A percentile compares a stretch with the other conserved stretches of the same genome.
Conservation (phyloP, 139 green algal species). For the Choricystis sp. region DNA sequence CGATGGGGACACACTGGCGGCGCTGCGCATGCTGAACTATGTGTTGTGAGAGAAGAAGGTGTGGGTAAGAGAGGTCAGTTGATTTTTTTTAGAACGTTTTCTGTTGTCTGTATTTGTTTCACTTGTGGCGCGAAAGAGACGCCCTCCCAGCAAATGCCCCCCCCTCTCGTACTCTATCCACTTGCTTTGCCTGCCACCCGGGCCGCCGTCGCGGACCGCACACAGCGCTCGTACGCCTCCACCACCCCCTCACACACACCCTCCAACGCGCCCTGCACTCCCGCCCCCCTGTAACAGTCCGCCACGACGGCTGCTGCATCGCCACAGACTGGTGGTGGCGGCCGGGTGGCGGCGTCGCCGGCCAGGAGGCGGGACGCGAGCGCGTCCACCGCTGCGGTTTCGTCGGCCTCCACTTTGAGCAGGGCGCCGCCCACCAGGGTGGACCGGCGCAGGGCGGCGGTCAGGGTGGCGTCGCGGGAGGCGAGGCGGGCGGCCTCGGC, state of each 20-base stretch:
- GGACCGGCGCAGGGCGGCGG: background rate
- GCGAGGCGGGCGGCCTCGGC: background rate
- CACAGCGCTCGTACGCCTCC: background rate
- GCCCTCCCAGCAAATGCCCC: no score
- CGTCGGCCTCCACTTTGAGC: background rate
- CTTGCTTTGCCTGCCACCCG: background rate
- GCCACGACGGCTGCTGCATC: background rate
- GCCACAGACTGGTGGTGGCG: background rate
- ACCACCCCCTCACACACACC: background rate
- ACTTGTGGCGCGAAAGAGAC: no score
- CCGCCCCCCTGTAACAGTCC: background rate
- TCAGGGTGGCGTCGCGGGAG: background rate
- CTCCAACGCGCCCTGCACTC: background rate
- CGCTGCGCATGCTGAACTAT: background rate
- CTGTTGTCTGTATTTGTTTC: background rate
- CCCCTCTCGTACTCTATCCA: background rate
- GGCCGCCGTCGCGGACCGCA: no score
- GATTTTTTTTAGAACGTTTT: background rate
- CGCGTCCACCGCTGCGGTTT: background rate
- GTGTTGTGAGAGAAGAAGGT: background rate
- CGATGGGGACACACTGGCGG: background rate
- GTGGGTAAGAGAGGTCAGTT: background rate
- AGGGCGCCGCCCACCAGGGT: background rate
- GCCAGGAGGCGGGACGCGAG: background rate
- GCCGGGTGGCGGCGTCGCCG: background rate